These are phyloP conservation scores for Hordeum vulgare DNA, from an alignment of 176 grass and related monocot genomes.

Conservation along the genomic window MorexV3_pseudomolecules_assembly NC_058524.1:253764916-253765415, in stretches of 20 bases:
- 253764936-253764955: slow-evolving; percentile 58
- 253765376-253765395: slow-evolving; percentile 45
- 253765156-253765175: slow-evolving; percentile 68
- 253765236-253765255: slow-evolving; percentile 86
- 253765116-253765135: slow-evolving; percentile 99
- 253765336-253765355: slow-evolving; percentile 73
- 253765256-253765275: slow-evolving; percentile 86
- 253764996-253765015: slow-evolving; percentile 91
- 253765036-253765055: slow-evolving; percentile 80
- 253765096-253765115: slow-evolving; percentile 94
- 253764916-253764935: slow-evolving; percentile 94
- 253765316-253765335: slow-evolving; percentile 72
- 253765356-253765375: slow-evolving; percentile 49
- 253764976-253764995: slow-evolving; percentile 93
- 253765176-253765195: slow-evolving; percentile 98
- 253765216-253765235: slow-evolving; percentile 89
- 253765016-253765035: slow-evolving; percentile 81
- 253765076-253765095: slow-evolving; percentile 99
- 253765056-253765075: slow-evolving; percentile 94
- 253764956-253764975: slow-evolving; percentile 92
- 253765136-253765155: slow-evolving; percentile 95
- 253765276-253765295: slow-evolving; percentile 51
- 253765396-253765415: slow-evolving; percentile 87
- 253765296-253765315: slow-evolving; percentile 51
- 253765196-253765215: slow-evolving; percentile 97